Evolutionary conservation across 139 green algal species (phyloP), one percentile per base, ranked within the genome.

Genomic region (Micromonas commoda): DNA sequence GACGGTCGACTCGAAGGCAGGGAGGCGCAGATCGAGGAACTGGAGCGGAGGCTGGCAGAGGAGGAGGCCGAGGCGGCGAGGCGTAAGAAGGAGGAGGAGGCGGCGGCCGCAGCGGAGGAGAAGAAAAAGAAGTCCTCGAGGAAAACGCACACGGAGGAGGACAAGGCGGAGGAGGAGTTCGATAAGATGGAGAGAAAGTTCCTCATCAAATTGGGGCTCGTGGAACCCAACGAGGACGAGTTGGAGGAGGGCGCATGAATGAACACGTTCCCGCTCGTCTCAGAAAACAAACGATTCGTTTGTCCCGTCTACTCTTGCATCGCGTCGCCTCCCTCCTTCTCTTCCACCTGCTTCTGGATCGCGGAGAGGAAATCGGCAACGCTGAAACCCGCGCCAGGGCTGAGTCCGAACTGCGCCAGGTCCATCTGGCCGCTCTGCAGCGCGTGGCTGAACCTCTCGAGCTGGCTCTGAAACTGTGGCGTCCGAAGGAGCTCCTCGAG

Each of bases 381-480:
- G n/a, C 20, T 23, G 31, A 71, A 73, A 5, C 66, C 32, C n/a
- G 71, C 35, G 16, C 52, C 52, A 38, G 71, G 3, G 31, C 73
- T 64, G 3, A 80, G 31, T 21, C 89, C 89, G 82, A 93, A 92
- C 80, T 91, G 84, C 33, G 77, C 33, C 16, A 89, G 67, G 77
- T 92, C 85, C 70, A 93, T 77, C 83, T 91, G 82, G 13, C 89
- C 89, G 0, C 77, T 90, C 71, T 87, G 79, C 71, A 93, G 72
- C 0, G 89, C 89, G 0, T 80, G n/a, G 2, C 31, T 61, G 61
- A 78, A 78, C 1, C 24, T 3, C 61, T 78, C 72, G 24, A 78
- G 26, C 61, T 78, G 72, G 32, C 20, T 54, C 53, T n/a, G 33
- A 54, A 78, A 78, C 33, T 78, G 72, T 19, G 72, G 72, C 32